Conservation (phyloP, 495 filamentous ascomycete genomes). For the Margaritispora aquatica region DNA sequence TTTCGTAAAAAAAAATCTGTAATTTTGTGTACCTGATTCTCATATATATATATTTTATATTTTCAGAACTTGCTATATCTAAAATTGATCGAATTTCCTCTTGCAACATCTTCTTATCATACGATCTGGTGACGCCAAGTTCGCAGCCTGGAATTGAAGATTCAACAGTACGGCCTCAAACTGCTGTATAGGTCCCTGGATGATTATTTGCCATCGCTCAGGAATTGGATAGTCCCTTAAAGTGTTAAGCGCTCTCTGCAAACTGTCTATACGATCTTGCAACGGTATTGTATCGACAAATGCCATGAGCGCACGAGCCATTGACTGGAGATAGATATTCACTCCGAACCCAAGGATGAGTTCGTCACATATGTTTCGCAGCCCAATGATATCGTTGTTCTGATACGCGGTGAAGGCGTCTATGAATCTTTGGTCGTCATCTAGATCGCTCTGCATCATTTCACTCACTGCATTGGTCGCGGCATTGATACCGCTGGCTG, state of each 20-base stretch:
- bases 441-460: background rate
- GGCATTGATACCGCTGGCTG: background rate
- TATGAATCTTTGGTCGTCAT: background rate
- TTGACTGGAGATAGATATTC: background rate
- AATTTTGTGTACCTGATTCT: no score
- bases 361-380: background rate
- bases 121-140: background rate
- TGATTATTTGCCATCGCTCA: background rate
- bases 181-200: background rate
- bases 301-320: background rate
- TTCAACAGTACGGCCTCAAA: background rate
- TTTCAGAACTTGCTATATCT: no score
- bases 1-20: no score
- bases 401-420: background rate
- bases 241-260: background rate
- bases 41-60: no score
- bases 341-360: background rate
- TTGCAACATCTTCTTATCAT: no score
- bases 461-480: background rate
- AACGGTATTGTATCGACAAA: background rate
- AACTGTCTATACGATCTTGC: background rate
- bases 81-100: no score
- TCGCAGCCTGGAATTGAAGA: background rate
- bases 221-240: background rate
- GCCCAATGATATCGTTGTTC: no score